phyloP scores from a whole-genome alignment of 1,284 basidiomycete species.

The Fistulinella staudtii region DNA sequence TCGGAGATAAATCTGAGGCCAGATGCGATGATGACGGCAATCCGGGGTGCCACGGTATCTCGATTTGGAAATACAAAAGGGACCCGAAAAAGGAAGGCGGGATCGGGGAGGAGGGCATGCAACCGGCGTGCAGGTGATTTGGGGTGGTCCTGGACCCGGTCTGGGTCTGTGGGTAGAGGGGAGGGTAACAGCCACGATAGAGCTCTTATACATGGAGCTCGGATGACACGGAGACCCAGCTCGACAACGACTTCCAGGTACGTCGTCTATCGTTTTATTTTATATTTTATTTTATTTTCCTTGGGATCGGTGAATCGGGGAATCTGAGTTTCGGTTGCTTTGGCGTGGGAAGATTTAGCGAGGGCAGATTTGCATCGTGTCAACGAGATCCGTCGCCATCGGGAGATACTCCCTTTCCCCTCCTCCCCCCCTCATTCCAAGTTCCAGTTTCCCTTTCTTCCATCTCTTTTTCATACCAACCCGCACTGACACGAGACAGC shows the following conservation, averaged over 20 bases:
- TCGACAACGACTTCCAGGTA: no score
- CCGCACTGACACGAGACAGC: no score
- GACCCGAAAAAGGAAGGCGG: slow-evolving; percentile 12
- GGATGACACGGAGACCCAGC: not conserved
- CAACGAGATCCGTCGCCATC: slow-evolving; percentile 52
- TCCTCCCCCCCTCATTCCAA: slow-evolving; percentile 2
- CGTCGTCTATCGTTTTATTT: no score
- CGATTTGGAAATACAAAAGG: slow-evolving; percentile 20
- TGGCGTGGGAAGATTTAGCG: slow-evolving; percentile 31
- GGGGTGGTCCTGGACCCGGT: slow-evolving; percentile 22
- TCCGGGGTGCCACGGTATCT: slow-evolving; percentile 30
- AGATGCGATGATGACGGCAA: slow-evolving; percentile 26
- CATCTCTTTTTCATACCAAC: no score
- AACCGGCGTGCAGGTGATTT: slow-evolving; percentile 19
- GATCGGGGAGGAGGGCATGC: slow-evolving; percentile 24
- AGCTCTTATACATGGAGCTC: slow-evolving; percentile 20
- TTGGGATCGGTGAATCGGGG: slow-evolving; percentile 29
- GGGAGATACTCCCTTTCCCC: slow-evolving; percentile 45
- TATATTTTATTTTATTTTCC: no score
- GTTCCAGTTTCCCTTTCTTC: slow-evolving; percentile 11
- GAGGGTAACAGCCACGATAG: slow-evolving; percentile 22
- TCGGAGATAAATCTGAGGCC: slow-evolving; percentile 32
- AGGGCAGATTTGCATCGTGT: slow-evolving; percentile 33
- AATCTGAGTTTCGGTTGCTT: slow-evolving; percentile 24
- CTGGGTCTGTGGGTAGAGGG: slow-evolving; percentile 31